A percentile compares a stretch with the other conserved stretches of the same genome.
These are phyloP conservation scores for Macrotyloma uniflorum DNA, from an alignment of 306 rosid species.

Conservation along the genomic window DNA sequence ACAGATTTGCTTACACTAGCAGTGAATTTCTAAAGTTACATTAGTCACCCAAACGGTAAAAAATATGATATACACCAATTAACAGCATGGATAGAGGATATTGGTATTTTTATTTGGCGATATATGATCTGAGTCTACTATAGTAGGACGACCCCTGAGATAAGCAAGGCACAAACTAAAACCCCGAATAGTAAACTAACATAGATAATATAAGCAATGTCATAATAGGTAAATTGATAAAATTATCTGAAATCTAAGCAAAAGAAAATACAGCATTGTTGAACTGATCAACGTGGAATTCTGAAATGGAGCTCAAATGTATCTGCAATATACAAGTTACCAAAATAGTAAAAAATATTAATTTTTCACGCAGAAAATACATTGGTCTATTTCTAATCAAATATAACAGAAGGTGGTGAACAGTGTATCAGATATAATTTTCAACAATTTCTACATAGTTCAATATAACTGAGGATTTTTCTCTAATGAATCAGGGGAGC, in stretches of 20 bases:
- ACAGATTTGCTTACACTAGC: not conserved
- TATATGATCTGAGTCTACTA: not conserved
- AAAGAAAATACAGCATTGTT: not conserved
- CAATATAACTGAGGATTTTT: conserved; percentile 23
- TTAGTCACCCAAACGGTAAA: not conserved
- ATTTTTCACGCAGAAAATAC: not conserved
- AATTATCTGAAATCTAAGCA: not conserved
- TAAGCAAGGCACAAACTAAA: not conserved
- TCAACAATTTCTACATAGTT: conserved; percentile 26
- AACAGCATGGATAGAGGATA: not conserved
- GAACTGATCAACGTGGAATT: not conserved
- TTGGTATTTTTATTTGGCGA: not conserved
- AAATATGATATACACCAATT: not conserved
- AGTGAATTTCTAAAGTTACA: not conserved
- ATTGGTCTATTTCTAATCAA: conserved; percentile 10
- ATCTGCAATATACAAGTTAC: not conserved
- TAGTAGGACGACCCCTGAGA: not conserved
- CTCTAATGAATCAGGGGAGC: conserved; percentile 12
- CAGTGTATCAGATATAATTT: conserved; percentile 2
- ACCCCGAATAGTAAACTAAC: not conserved
- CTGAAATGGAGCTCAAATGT: not conserved
- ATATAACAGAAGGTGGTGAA: not conserved
- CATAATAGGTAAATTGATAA: not conserved
- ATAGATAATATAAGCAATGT: not conserved
- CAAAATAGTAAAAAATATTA: not conserved